Evolutionary conservation across 768 basidiomycete species (phyloP).

Genomic region (Boletus subparvulus): DNA sequence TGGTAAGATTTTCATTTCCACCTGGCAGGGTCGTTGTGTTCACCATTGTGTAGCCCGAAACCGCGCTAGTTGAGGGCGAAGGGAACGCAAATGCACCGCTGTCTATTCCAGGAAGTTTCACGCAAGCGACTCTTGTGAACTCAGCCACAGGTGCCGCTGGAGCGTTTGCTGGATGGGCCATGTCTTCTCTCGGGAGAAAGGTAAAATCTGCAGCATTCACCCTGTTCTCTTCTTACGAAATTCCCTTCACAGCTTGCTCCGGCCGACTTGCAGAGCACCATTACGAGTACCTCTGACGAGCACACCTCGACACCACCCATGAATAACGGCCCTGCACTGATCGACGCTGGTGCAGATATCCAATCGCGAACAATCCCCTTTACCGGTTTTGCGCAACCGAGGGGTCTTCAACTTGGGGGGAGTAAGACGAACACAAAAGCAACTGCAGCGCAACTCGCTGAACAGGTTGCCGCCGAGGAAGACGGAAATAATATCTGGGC

Average conservation of each 20-base stretch:
- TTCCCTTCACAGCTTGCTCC: conserved; percentile 53
- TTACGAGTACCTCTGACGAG: conserved; percentile 43
- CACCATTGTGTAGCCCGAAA: conserved; percentile 50
- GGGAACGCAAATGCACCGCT: conserved; percentile 25
- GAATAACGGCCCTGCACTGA: background rate
- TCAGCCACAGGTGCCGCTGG: conserved; percentile 90
- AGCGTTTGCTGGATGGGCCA: conserved; percentile 93
- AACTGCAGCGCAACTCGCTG: conserved; percentile 56
- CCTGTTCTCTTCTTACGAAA: background rate
- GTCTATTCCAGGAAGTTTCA: conserved; percentile 32
- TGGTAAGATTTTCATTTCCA: conserved; percentile 54
- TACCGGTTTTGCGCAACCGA: conserved; percentile 39
- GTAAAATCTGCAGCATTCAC: conserved; percentile 34
- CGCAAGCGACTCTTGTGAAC: conserved; percentile 56
- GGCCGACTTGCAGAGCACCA: conserved; percentile 70
- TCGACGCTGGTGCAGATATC: background rate
- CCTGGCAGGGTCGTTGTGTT: background rate
- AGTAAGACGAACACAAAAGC: conserved; percentile 44
- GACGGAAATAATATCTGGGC: conserved; percentile 63
- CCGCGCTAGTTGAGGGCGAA: conserved; percentile 43
- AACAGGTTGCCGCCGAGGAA: conserved; percentile 47
- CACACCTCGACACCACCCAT: conserved; percentile 43
- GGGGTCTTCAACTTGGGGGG: conserved; percentile 69
- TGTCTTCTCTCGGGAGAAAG: conserved; percentile 84
- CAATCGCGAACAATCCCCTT: conserved; percentile 6